Base-by-base conservation (phyloP, 306 rosid species). In the Prunus fruticosa region DNA sequence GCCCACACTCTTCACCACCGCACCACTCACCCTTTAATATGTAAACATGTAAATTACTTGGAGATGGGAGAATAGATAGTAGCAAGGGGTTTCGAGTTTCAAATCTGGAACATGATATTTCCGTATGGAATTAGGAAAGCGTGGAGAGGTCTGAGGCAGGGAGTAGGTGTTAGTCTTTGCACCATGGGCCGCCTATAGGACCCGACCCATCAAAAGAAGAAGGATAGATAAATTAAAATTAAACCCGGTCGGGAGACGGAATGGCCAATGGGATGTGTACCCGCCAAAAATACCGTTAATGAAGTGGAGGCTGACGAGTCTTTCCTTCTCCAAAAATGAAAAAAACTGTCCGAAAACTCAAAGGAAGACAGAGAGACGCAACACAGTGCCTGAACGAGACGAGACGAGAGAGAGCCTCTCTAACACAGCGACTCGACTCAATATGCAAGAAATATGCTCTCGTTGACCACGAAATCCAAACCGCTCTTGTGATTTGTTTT, bases 361-460 rank as follows among this genome's bases (percentile, higher is more conserved):
- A 54, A 38, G 18, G 38, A 12, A 25, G 27, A 52, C 20, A 72
- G 53, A 76, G 28, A 27, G 23, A 12, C 13, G 15, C 74, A 58
- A 73, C 38, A 5, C 38, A 32, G 38, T 58, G 68, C 47, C 52
- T 6, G 57, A 58, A 57, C 25, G 28, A 61, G 53, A 67, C 38
- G 38, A 32, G 38, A 32, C 19, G 22, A 30, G 70, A 27, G 18
- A 10, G 7, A 4, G 25, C 64, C 23, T 45, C 62, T 28, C 53
- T 19, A 2, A 51, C 58, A 13, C 41, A 16, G 0, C 91, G 96
- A 13, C 96, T 95, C 41, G 95, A 95, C 67, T 53, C 69, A 12
- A 84, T 92, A 3, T 95, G 96, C 84, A 85, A 87, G 50, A 92
- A 83, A 78, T 88, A 86, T 27, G 80, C 88, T 0, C 67, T 73